Evolutionary conservation across 371 early-diverging fungal species (phyloP).

Genomic region (Fennellomyces sp.): DNA sequence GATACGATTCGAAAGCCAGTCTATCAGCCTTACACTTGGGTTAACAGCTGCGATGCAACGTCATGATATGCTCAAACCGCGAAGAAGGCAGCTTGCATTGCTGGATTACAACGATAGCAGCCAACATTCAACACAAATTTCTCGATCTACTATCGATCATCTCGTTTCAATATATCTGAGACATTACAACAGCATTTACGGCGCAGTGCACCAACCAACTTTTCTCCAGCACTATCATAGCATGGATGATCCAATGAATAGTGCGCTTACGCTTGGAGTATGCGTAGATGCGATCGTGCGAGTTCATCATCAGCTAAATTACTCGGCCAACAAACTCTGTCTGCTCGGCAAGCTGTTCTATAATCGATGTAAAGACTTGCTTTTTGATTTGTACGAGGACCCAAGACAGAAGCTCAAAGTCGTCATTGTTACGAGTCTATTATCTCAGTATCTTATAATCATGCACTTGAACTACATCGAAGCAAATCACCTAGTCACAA

Average conservation of each 20-base stretch:
- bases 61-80: background rate
- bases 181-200: background rate
- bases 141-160: background rate
- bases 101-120: background rate
- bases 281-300: background rate
- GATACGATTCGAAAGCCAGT: background rate
- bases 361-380: background rate
- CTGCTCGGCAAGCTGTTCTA: background rate
- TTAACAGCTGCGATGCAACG: background rate
- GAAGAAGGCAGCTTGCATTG: background rate
- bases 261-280: background rate
- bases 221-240: background rate
- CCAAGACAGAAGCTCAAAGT: background rate
- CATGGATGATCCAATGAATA: background rate
- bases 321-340: background rate
- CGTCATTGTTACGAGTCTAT: background rate
- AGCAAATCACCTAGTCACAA: background rate
- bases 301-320: background rate
- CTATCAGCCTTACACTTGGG: background rate
- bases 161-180: background rate
- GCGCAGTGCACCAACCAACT: background rate
- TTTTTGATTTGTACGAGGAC: background rate
- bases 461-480: background rate
- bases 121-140: background rate
- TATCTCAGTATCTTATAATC: background rate